Percentiles rank a stretch among this genome's conserved stretches.
These are phyloP conservation scores for Fusarium continuum DNA, from an alignment of 2,329 filamentous ascomycete species.

Conservation along the genomic window DNA sequence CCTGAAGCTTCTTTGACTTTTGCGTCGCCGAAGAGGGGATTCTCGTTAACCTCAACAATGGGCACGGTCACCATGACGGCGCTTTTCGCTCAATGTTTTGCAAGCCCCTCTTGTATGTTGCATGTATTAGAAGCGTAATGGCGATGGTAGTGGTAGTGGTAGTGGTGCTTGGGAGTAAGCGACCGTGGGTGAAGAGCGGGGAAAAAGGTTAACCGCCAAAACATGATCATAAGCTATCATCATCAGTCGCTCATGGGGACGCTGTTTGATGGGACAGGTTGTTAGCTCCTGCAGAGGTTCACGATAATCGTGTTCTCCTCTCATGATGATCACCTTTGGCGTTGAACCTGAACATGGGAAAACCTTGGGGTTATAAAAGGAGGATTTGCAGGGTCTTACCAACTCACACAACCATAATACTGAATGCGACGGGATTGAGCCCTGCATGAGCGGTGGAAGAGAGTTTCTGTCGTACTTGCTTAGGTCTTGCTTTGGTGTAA, in stretches of 20 bases:
- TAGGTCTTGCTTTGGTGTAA: slow-evolving; percentile 8
- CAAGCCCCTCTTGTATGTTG: slow-evolving; percentile 9
- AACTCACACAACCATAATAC: slow-evolving; percentile 3
- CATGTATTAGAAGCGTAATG: background rate
- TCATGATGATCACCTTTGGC: background rate
- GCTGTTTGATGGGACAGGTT: background rate
- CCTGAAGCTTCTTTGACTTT: slow-evolving; percentile 8
- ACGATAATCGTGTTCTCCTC: background rate
- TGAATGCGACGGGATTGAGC: slow-evolving; percentile 22
- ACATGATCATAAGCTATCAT: background rate
- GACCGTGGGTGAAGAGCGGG: slow-evolving; percentile 4
- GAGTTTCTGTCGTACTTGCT: slow-evolving; percentile 20
- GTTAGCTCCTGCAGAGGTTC: background rate
- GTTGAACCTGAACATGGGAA: slow-evolving; percentile 10
- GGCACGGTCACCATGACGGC: slow-evolving; percentile 33
- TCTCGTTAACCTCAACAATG: background rate
- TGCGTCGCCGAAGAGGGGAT: background rate
- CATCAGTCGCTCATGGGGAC: background rate
- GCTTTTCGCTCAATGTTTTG: slow-evolving; percentile 26
- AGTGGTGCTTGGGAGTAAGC: slow-evolving; percentile 4
- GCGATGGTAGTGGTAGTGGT: too few relatives aligned
- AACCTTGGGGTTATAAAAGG: slow-evolving; percentile 14
- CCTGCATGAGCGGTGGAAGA: slow-evolving; percentile 30
- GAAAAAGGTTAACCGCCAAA: background rate
- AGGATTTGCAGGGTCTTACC: slow-evolving; percentile 31